Evolutionary conservation across 495 filamentous ascomycete species (phyloP), one percentile per base, ranked within the genome.

Genomic region (Immersiella caudata): DNA sequence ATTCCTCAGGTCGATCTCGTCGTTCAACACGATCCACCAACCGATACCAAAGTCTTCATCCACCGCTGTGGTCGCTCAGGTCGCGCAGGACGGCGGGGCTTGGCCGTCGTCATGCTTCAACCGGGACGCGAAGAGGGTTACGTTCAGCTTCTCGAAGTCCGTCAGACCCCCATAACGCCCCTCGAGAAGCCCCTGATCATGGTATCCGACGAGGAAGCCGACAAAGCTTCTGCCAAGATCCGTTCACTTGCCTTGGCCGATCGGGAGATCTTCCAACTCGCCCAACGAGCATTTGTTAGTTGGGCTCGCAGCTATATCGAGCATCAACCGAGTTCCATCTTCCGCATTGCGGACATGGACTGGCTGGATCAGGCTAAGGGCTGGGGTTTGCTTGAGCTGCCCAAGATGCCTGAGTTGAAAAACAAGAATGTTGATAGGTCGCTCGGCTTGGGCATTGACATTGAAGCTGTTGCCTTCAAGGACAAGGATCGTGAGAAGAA

Each of bases 1-100:
- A 96, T 99, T 67, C 95, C 96, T 0, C 90, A 92, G 65, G 93
- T 97, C 36, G 96, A 99, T 77, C 85, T 98, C 7, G 94, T 98
- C 33, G 84, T 97, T 2, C 94, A 98, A 75, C 83, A 97, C 59
- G 95, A 99, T 73, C 90, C 94, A 0, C 95, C 95, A 0, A 90
- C 87, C 29, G 94, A 97, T 74, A 93, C 95, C 0, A 97, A 97
- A 77, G 92, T 90, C 46, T 98, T 97, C 77, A 89, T 99, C 62
- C 95, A 99, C 79, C 89, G 95, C 65, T 96, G 93, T 71, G 95
- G 95, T 3, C 92, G 95, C 64, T 93, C 96, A 1, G 95, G 94
- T 0, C 87, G 95, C 50, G 95, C 95, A 5, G 95, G 95, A 0
- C 89, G 95, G 20, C 84, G 85, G 60, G 95, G 95, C 0, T 82